These are phyloP conservation scores for Puccinia coronata DNA, from an alignment of 1,284 basidiomycete species.

Conservation along the genomic window DNA sequence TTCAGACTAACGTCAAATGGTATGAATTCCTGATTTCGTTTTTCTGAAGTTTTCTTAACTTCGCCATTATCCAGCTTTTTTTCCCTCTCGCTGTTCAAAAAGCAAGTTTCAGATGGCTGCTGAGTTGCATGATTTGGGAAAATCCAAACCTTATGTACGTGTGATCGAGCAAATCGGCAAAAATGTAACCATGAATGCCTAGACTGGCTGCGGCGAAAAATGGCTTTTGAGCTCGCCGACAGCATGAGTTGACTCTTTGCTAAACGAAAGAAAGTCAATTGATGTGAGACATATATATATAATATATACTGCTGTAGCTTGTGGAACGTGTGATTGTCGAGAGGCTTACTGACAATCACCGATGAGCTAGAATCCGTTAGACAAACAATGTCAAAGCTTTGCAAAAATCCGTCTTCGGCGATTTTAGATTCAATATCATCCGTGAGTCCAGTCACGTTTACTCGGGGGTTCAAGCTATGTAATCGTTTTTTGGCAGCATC, in stretches of 20 bases:
- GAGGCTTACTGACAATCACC: conserved; percentile 65
- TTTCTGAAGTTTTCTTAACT: conserved; percentile 66
- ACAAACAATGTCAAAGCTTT: conserved; percentile 49
- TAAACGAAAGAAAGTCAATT: conserved; percentile 57
- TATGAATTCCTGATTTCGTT: conserved; percentile 68
- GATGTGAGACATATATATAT: not conserved
- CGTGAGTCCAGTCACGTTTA: conserved; percentile 71
- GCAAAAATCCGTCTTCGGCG: conserved; percentile 39
- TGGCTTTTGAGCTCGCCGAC: conserved; percentile 70
- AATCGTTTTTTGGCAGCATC: conserved; percentile 79
- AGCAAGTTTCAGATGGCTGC: not conserved
- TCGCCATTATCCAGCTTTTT: conserved; percentile 34
- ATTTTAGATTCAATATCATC: conserved; percentile 54
- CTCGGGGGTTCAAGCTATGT: conserved; percentile 86
- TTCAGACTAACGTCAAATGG: conserved; percentile 66
- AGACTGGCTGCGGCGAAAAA: conserved; percentile 87
- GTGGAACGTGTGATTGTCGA: not conserved
- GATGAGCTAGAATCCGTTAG: conserved; percentile 38
- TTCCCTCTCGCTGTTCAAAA: conserved; percentile 20
- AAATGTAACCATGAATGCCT: conserved; percentile 90
- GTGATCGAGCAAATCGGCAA: conserved; percentile 84
- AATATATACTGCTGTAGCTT: not conserved
- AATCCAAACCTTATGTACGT: conserved; percentile 71
- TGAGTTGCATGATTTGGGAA: conserved; percentile 57
- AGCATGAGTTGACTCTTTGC: conserved; percentile 75